Conservation (phyloP, 805 yeast genomes). For the Starmerella scarabaei region DNA sequence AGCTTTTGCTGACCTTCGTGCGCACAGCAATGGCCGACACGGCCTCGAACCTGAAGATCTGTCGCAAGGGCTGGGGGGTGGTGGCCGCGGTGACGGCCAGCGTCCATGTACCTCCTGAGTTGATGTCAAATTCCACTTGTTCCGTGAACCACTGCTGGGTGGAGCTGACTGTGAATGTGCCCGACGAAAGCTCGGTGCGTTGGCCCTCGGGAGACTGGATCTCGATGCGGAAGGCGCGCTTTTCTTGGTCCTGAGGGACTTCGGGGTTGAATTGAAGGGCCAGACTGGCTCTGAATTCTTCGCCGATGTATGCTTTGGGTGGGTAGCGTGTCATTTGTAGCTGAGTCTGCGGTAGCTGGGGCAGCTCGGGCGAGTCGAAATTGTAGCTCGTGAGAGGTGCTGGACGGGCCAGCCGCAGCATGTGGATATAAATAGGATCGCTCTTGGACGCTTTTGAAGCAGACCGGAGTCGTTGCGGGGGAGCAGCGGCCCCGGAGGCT, state of each 20-base stretch:
- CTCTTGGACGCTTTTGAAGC: too few species aligned
- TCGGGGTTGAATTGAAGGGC: slow-evolving; percentile 8
- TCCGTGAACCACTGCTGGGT: neutral
- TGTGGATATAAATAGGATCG: slow-evolving; percentile 19
- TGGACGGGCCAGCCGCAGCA: slow-evolving; percentile 26
- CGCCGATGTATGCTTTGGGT: slow-evolving; percentile 26
- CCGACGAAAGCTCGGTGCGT: slow-evolving; percentile 1
- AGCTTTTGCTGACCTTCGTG: slow-evolving; percentile 20
- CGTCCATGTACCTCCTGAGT: slow-evolving; percentile 23
- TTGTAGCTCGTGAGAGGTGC: slow-evolving; percentile 16
- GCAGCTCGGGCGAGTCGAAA: slow-evolving; percentile 14
- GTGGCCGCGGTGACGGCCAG: slow-evolving; percentile 21
- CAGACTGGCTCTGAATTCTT: slow-evolving; percentile 23
- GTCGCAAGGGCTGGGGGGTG: slow-evolving; percentile 18
- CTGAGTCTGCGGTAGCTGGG: slow-evolving; percentile 13
- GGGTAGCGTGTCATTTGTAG: slow-evolving; percentile 22
- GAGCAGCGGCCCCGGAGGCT: too few species aligned
- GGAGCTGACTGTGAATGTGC: slow-evolving; percentile 1
- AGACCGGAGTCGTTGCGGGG: too few species aligned
- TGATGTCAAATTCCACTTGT: slow-evolving; percentile 17
- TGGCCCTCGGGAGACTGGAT: slow-evolving; percentile 5
- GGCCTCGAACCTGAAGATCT: slow-evolving; percentile 24
- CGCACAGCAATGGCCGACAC: slow-evolving; percentile 25
- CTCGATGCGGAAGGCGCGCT: slow-evolving; percentile 1
- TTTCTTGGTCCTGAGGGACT: neutral